Percentiles rank a stretch among this genome's conserved stretches.
These are phyloP conservation scores for Ceriops zippeliana DNA, from an alignment of 345 rosid species.

Conservation along the genomic window DNA sequence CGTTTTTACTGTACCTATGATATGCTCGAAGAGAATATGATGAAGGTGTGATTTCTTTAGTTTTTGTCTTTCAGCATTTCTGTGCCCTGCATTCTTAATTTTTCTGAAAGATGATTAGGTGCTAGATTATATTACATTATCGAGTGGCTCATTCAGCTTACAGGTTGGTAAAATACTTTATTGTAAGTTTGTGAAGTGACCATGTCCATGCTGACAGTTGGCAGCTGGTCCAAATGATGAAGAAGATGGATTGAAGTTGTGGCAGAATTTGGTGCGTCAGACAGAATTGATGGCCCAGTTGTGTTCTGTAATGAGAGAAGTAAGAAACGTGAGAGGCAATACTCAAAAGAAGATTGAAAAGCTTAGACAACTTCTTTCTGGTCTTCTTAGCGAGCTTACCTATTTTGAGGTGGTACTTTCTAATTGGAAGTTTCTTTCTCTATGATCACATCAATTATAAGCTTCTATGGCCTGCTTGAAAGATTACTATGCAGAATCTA, in stretches of 20 bases:
- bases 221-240: constrained; percentile 54
- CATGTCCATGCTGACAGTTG: constrained; percentile 43
- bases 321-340: constrained; percentile 95
- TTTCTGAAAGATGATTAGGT: not conserved
- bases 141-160: not conserved
- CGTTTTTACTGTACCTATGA: constrained; percentile 76
- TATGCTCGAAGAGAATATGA: constrained; percentile 69
- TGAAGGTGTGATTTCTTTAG: constrained; percentile 47
- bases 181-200: constrained; percentile 15
- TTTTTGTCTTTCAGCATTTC: not conserved
- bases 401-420: constrained; percentile 88
- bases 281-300: constrained; percentile 94
- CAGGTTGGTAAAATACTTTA: not conserved
- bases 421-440: constrained; percentile 13
- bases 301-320: constrained; percentile 83
- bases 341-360: constrained; percentile 96
- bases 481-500: constrained; percentile 8
- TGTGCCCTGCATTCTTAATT: constrained; percentile 1
- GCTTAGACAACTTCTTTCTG: constrained; percentile 93
- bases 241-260: constrained; percentile 70
- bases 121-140: not conserved
- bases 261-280: constrained; percentile 95
- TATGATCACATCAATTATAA: constrained; percentile 9
- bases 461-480: constrained; percentile 11
- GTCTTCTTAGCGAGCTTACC: constrained; percentile 94